Base-by-base conservation (phyloP, 2,329 filamentous ascomycete genomes). In the Trichoderma koningii region DNA sequence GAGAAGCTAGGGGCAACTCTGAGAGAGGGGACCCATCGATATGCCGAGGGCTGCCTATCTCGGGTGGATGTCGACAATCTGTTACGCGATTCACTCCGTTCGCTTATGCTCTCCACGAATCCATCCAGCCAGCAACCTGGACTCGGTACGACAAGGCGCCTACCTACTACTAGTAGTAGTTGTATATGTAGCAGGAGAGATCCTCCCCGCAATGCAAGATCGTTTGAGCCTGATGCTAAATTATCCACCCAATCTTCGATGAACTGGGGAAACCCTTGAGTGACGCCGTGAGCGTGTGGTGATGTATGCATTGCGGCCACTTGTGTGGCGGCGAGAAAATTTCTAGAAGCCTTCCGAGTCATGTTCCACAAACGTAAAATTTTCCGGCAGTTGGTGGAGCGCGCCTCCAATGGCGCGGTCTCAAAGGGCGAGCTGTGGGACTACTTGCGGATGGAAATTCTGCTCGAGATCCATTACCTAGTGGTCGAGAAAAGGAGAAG, bases 281-380 rank as follows among this genome's bases (percentile, higher is more conserved):
- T 45, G 41, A 26, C 55, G 59, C 50, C 53, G 47, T 23, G 47
- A 64, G 21, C 41, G n/a, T 62, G 38, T 23, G 47, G 38, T 52
- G 47, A 56, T 42, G 45, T 55, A 48, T 21, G 41, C n/a, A 52
- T 19, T 21, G 34, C 50, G 19, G 7, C 26, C 19, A 28, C 45
- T 45, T 23, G 28, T 45, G 47, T 64, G 63, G 63, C 55, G 45
- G 55, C 45, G 9, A 41, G 55, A 64, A 64, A 59, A 47, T n/a
- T 57, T 64, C 63, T 59, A 64, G 63, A 64, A 64, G 41, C 38
- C 15, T 64, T 64, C 10, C 21, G 63, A 64, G 63, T 64, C 63
- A 64, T 64, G 63, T 45, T 64, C 41, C 41, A 57, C 26, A 30
- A 26, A 56, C 48, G 47, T 52, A 64, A 56, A 64, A 64, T 26